Evolutionary conservation across 305 asterid genomes (phyloP).

Genomic region (Caryopteris hybrid): DNA sequence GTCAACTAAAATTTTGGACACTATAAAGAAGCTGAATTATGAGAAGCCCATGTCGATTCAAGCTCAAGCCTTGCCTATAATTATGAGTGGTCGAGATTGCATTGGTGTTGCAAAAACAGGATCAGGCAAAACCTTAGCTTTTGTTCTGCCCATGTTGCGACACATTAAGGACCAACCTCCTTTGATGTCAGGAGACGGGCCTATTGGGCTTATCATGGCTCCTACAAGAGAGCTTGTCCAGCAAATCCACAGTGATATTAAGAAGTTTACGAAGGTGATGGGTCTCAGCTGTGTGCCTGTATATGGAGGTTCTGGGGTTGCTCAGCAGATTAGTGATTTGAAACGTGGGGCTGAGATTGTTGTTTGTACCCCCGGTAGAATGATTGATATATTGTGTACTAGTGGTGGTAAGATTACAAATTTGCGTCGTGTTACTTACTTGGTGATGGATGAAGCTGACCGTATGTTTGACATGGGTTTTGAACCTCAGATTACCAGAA

Average conservation of each 20-base stretch:
- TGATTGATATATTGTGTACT: slow-evolving; percentile 95
- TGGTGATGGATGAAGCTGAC: slow-evolving; percentile 99
- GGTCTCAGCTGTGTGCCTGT: slow-evolving; percentile 91
- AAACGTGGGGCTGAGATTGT: slow-evolving; percentile 96
- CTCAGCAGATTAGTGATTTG: slow-evolving; percentile 95
- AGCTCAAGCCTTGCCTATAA: slow-evolving; percentile 89
- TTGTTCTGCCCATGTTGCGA: slow-evolving; percentile 94
- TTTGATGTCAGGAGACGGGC: slow-evolving; percentile 88
- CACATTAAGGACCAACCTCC: slow-evolving; percentile 96
- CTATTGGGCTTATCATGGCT: slow-evolving; percentile 92
- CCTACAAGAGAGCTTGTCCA: slow-evolving; percentile 98
- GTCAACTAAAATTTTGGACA: slow-evolving; percentile 73
- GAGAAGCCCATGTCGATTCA: slow-evolving; percentile 95
- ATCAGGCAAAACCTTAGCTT: slow-evolving; percentile 94
- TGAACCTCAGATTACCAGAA: slow-evolving; percentile 95
- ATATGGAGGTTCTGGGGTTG: slow-evolving; percentile 97
- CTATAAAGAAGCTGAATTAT: slow-evolving; percentile 67
- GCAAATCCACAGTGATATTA: slow-evolving; percentile 85
- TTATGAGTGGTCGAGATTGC: slow-evolving; percentile 98
- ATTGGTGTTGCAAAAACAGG: slow-evolving; percentile 96
- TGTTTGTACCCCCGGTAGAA: slow-evolving; percentile 97
- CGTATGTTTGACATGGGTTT: slow-evolving; percentile 99
- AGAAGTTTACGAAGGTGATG: slow-evolving; percentile 72
- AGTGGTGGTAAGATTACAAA: slow-evolving; percentile 93
- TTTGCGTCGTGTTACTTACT: slow-evolving; percentile 86